A percentile compares a stretch with the other conserved stretches of the same genome.
Conservation (phyloP, 345 rosid species). For the Gossypium raimondii region DNA sequence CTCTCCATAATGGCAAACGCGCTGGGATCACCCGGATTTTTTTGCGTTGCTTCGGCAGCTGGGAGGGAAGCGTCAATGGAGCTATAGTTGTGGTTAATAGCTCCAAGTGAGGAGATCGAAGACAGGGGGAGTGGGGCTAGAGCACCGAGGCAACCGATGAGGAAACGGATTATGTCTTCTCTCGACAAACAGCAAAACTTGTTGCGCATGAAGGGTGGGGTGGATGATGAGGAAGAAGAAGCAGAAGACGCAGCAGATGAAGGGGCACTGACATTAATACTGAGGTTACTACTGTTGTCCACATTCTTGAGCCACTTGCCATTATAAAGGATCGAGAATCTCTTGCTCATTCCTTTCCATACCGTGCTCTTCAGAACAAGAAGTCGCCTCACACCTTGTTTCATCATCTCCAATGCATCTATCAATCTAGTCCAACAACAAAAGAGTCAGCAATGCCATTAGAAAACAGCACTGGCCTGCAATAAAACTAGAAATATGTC, state of each 20-base stretch:
- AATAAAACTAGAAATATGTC: no score
- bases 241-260: background rate
- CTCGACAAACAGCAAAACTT: slow-evolving; percentile 87
- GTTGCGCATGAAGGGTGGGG: background rate
- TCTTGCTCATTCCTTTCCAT: slow-evolving; percentile 1
- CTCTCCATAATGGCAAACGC: slow-evolving; percentile 76
- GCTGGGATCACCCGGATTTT: slow-evolving; percentile 59
- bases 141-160: slow-evolving; percentile 96
- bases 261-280: background rate
- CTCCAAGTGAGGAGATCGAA: slow-evolving; percentile 66
- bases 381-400: slow-evolving; percentile 5
- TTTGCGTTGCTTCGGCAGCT: slow-evolving; percentile 54
- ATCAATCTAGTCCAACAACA: background rate
- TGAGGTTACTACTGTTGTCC: background rate
- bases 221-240: background rate
- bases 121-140: slow-evolving; percentile 91
- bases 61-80: slow-evolving; percentile 65
- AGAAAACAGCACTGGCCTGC: background rate
- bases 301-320: background rate
- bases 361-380: background rate
- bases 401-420: slow-evolving; percentile 4
- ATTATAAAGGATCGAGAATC: background rate
- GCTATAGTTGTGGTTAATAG: slow-evolving; percentile 55
- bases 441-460: background rate
- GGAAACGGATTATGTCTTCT: slow-evolving; percentile 88